A percentile compares a stretch with the other conserved stretches of the same genome.
Evolutionary conservation across 176 grass and related monocot species (phyloP).

Genomic region (Triticum urartu): DNA sequence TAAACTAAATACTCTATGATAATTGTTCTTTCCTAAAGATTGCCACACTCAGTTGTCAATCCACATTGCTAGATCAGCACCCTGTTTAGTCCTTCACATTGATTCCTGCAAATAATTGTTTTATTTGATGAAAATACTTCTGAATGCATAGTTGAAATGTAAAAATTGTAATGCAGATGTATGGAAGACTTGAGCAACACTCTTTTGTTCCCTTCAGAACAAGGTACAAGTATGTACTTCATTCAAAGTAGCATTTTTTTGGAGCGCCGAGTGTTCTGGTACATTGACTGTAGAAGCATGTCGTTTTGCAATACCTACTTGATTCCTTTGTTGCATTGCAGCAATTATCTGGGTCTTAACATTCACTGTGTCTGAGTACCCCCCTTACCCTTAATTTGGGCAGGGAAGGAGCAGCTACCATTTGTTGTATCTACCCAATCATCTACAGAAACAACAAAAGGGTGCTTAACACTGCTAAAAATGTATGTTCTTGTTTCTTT

Average conservation of each 20-base stretch:
- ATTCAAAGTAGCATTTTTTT: background rate
- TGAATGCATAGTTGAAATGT: background rate
- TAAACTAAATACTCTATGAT: background rate
- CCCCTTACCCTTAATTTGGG: background rate
- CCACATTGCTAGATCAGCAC: background rate
- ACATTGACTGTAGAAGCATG: conserved; percentile 51
- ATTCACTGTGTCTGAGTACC: background rate
- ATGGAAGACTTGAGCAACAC: conserved; percentile 94
- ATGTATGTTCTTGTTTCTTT: background rate
- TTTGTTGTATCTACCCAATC: background rate
- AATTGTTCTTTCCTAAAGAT: background rate
- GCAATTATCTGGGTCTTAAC: conserved; percentile 32
- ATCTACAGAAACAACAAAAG: background rate
- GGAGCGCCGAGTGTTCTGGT: background rate
- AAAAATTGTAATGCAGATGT: conserved; percentile 44
- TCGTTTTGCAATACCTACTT: conserved; percentile 63
- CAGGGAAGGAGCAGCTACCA: conserved; percentile 24
- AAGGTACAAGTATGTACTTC: conserved; percentile 48
- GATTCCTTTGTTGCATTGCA: conserved; percentile 71
- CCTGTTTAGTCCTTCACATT: conserved; percentile 1
- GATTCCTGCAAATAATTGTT: background rate
- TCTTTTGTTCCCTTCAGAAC: conserved; percentile 85
- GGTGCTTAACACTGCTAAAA: background rate
- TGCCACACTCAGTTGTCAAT: background rate
- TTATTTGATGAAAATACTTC: background rate